Base-by-base conservation (phyloP, 257 asterid species). In the Solanum chiquidenum region DNA sequence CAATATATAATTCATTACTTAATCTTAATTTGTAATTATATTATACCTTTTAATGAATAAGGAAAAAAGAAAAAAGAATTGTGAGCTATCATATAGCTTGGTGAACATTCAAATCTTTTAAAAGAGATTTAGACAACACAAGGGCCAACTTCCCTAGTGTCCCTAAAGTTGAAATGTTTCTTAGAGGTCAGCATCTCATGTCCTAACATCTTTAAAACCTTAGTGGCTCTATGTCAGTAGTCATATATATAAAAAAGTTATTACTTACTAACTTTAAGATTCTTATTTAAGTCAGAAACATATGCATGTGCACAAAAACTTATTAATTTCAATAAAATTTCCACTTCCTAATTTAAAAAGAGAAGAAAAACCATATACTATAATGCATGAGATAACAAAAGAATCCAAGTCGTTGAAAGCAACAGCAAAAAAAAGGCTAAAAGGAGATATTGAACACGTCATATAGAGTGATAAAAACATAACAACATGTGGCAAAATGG, bases 401-500 rank as follows among this genome's bases (percentile, higher is more conserved):
- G 84, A 44, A 44, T 44, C 85, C 85, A 44, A 85, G 80, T 82
- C 80, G 66, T 88, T 86, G 89, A 86, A 71, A 44, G 90, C 87
- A 84, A 88, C 85, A 23, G 7, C 18, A 42, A 37, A 62, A 44
- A 79, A 44, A 62, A 12, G 12, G 46, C 60, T 69, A n/a, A 55
- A 83, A 86, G 38, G 44, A n/a, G 73, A 75, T 84, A 69, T 40
- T 88, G 14, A 73, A 86, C 29, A 44, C 87, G 77, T 82, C 89
- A 80, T 80, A 46, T 46, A 18, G 85, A 44, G 38, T 82, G 84
- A 76, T 86, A 71, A 82, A 85, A 88, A 87, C 88, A 58, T 40
- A 49, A 37, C 74, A 89, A 88, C 88, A 89, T 87, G 91, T 85
- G 90, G 88, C 88, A 37, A 69, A 69, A 55, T 71, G 46, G 87